phyloP scores from a whole-genome alignment of 1,284 basidiomycete species.

The Melampsora abietis-canadensis region DNA sequence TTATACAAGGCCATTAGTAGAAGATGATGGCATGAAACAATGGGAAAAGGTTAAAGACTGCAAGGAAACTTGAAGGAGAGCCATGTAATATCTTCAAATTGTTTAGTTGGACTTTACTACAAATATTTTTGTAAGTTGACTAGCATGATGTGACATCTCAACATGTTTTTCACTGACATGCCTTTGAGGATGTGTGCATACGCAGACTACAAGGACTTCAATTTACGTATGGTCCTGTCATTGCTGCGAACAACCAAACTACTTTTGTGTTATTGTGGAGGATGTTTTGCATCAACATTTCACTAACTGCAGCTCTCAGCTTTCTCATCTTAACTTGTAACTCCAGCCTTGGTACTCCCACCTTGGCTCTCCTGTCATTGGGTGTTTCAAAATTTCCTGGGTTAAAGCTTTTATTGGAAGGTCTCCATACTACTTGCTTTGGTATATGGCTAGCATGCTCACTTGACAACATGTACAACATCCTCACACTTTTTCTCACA shows the following conservation, averaged over 20 bases:
- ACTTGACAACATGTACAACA: neutral
- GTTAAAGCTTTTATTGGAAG: neutral
- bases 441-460: neutral
- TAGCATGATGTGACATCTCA: neutral
- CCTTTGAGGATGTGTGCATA: neutral
- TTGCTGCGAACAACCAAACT: neutral
- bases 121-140: neutral
- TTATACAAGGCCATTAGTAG: neutral
- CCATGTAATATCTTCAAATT: neutral
- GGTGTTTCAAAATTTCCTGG: slow-evolving; percentile 6
- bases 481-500: neutral
- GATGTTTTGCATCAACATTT: neutral
- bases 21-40: neutral
- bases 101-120: neutral
- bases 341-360: neutral
- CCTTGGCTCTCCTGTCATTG: neutral
- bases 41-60: neutral
- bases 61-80: too few relatives aligned
- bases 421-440: neutral
- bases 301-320: neutral
- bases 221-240: neutral
- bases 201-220: neutral
- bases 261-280: neutral
- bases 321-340: neutral
- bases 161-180: neutral